Conservation (phyloP, 495 filamentous ascomycete genomes). For the Neohortaea acidophila region DNA sequence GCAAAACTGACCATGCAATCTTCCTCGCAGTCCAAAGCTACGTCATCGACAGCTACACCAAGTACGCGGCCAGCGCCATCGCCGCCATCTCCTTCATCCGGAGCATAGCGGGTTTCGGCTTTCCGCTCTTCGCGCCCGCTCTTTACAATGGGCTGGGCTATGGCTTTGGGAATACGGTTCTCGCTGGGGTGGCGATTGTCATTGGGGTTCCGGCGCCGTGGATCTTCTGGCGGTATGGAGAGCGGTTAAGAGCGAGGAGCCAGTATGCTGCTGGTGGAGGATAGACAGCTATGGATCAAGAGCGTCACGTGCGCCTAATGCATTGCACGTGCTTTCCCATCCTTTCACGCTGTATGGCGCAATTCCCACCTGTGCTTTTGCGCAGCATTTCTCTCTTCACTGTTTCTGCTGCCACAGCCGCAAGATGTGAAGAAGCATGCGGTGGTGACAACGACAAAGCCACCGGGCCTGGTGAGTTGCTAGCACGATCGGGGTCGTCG, state of each 20-base stretch:
- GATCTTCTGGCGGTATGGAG: constrained; percentile 17
- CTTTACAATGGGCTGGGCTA: constrained; percentile 35
- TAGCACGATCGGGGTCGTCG: no score
- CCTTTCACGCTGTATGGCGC: no score
- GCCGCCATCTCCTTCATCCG: constrained; percentile 47
- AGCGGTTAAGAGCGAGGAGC: constrained; percentile 7
- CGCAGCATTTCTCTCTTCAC: no score
- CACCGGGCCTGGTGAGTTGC: no score
- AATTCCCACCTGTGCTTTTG: no score
- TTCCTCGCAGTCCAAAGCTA: constrained; percentile 57
- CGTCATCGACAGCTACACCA: constrained; percentile 53
- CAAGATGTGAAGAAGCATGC: no score
- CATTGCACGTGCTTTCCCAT: no score
- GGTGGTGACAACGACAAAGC: no score
- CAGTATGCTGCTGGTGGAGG: constrained; percentile 16
- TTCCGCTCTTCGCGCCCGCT: constrained; percentile 56
- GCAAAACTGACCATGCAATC: no score
- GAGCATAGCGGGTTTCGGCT: constrained; percentile 49
- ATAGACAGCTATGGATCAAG: no score
- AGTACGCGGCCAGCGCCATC: constrained; percentile 54
- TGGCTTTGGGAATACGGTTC: constrained; percentile 16
- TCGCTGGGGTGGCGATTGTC: constrained; percentile 15
- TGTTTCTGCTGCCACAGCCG: no score
- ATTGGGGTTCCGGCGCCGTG: constrained; percentile 16
- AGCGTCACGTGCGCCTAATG: no score